Conservation (phyloP, 192 early-diverging fungal species). For the Entomortierella parvispora region DNA sequence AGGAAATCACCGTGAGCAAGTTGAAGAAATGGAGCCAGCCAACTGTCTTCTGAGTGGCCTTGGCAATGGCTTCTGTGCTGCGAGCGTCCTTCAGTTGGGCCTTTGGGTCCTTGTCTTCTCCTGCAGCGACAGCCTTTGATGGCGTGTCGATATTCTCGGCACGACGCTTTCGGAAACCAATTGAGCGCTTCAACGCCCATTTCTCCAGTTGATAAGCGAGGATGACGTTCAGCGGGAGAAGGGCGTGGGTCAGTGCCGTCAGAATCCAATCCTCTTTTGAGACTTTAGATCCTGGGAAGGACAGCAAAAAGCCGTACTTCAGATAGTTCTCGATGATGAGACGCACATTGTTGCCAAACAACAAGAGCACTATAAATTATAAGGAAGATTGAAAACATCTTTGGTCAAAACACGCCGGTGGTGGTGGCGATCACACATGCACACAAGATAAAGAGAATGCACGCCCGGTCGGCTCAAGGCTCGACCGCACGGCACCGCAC, state of each 20-base stretch:
- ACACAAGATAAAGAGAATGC: slow-evolving; percentile 9
- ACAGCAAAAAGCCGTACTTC: slow-evolving; percentile 88
- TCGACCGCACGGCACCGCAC: no score
- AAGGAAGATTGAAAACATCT: slow-evolving; percentile 1
- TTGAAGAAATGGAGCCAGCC: slow-evolving; percentile 65
- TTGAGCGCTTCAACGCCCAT: slow-evolving; percentile 36
- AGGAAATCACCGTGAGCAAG: slow-evolving; percentile 62
- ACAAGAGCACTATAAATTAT: slow-evolving; percentile 68
- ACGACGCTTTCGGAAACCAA: slow-evolving; percentile 33
- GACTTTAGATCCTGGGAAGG: slow-evolving; percentile 67
- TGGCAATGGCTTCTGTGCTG: slow-evolving; percentile 35
- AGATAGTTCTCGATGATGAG: slow-evolving; percentile 89
- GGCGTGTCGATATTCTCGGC: slow-evolving; percentile 5
- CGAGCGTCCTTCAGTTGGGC: slow-evolving; percentile 6
- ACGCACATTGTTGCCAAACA: slow-evolving; percentile 84
- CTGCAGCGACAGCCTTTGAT: slow-evolving; percentile 2
- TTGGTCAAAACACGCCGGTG: slow-evolving; percentile 1
- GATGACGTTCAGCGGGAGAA: slow-evolving; percentile 64
- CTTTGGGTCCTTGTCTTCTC: slow-evolving; percentile 23
- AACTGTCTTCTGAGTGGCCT: slow-evolving; percentile 25
- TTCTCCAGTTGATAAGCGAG: slow-evolving; percentile 72
- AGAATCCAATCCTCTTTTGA: slow-evolving; percentile 65
- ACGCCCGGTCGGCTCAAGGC: no score
- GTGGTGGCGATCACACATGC: no score
- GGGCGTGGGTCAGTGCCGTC: slow-evolving; percentile 58